Percentiles rank a stretch among this genome's conserved stretches.
Evolutionary conservation across 176 grass and related monocot genomes (phyloP).

Genomic region (Aegilops umbellulata): DNA sequence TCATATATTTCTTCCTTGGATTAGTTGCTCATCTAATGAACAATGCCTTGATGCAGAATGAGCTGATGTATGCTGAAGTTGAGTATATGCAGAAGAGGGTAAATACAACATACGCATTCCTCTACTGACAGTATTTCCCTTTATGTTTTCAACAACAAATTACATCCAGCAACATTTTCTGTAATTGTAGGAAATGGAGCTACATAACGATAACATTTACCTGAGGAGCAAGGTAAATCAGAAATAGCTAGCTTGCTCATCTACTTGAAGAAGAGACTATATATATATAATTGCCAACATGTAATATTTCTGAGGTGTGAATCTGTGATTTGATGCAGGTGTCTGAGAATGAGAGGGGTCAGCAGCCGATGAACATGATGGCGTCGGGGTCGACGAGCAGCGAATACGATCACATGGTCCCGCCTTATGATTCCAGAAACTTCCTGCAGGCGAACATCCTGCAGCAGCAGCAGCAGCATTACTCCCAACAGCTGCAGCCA

Average conservation of each 20-base stretch:
- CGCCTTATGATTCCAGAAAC: constrained; percentile 77
- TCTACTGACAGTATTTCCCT: background rate
- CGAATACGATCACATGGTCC: constrained; percentile 62
- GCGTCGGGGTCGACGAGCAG: constrained; percentile 29
- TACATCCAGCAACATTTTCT: background rate
- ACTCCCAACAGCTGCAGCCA: constrained; percentile 64
- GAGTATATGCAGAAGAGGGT: constrained; percentile 69
- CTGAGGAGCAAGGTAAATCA: constrained; percentile 70
- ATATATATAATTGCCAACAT: background rate
- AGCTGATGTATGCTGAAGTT: constrained; percentile 62
- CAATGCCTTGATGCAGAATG: constrained; percentile 55
- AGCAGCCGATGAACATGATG: constrained; percentile 71
- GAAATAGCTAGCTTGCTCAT: background rate
- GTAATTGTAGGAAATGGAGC: constrained; percentile 57
- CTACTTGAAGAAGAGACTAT: background rate
- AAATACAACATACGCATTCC: constrained; percentile 2
- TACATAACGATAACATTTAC: constrained; percentile 63
- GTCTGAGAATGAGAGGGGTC: constrained; percentile 59
- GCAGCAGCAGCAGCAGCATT: constrained; percentile 63
- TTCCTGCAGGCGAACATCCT: constrained; percentile 73
- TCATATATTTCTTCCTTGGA: background rate
- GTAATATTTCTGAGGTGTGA: background rate
- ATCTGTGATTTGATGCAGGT: constrained; percentile 39
- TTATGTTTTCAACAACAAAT: background rate
- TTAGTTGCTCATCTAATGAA: background rate